A percentile compares a stretch with the other conserved stretches of the same genome.
Evolutionary conservation across 1,284 basidiomycete genomes (phyloP).

Genomic region (Xerocomus tenax): DNA sequence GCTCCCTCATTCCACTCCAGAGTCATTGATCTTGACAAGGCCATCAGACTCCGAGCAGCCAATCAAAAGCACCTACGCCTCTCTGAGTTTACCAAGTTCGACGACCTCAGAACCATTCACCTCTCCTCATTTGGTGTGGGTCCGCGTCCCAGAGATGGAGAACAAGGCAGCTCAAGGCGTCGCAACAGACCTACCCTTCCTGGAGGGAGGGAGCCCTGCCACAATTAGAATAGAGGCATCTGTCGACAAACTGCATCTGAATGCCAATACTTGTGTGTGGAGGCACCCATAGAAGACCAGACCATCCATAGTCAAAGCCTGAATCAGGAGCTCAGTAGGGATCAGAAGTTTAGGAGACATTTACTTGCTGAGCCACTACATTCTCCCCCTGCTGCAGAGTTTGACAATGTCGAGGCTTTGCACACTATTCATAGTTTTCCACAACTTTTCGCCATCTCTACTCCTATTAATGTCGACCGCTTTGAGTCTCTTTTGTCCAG

Average conservation of each 20-base stretch:
- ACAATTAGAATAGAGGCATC: not conserved
- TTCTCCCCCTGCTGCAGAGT: too few relatives aligned
- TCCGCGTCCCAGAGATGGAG: not conserved
- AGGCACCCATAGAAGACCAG: not conserved
- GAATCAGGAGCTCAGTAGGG: conserved; percentile 23
- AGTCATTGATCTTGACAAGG: not conserved
- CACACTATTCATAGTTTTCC: too few relatives aligned
- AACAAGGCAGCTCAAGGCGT: not conserved
- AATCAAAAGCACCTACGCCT: not conserved
- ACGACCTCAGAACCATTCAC: not conserved
- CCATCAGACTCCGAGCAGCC: not conserved
- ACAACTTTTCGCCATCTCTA: too few relatives aligned
- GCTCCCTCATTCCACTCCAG: not conserved
- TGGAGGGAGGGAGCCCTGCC: not conserved
- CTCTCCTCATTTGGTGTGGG: not conserved
- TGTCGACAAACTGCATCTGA: not conserved
- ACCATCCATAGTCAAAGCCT: not conserved
- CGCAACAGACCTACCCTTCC: not conserved
- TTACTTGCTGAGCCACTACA: too few relatives aligned
- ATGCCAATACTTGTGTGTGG: not conserved
- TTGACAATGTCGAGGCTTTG: too few relatives aligned
- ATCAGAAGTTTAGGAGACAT: conserved; percentile 33
- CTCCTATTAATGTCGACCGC: too few relatives aligned
- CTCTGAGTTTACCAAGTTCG: not conserved
- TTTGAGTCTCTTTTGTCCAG: too few relatives aligned